Percentiles rank a stretch among this genome's conserved stretches.
Conservation (phyloP, 768 basidiomycete genomes). For the Cystoderma amianthinum region DNA sequence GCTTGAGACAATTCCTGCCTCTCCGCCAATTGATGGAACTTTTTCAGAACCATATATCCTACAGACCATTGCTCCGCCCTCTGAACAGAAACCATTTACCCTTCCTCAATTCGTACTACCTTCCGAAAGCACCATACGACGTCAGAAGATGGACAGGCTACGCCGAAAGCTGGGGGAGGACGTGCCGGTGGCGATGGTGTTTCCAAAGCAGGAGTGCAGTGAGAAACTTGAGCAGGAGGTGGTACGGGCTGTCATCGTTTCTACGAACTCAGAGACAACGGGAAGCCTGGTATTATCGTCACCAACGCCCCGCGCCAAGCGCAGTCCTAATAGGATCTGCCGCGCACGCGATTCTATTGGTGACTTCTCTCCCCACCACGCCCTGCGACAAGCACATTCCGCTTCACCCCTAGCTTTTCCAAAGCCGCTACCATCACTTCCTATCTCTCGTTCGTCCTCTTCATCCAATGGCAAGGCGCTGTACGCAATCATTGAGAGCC, state of each 20-base stretch:
- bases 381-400: background rate
- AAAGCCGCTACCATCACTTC: background rate
- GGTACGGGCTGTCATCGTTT: background rate
- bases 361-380: background rate
- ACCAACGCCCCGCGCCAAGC: background rate
- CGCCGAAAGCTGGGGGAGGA: constrained; percentile 56
- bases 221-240: background rate
- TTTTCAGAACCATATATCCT: constrained; percentile 1
- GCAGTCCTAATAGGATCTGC: background rate
- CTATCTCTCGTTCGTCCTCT: background rate
- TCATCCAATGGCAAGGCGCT: background rate
- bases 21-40: constrained; percentile 11
- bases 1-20: constrained; percentile 22
- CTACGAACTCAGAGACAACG: background rate
- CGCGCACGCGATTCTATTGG: background rate
- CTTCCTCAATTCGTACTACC: constrained; percentile 31
- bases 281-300: background rate
- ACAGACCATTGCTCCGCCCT: constrained; percentile 4
- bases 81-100: constrained; percentile 18
- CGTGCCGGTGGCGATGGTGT: constrained; percentile 56
- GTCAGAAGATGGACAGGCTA: constrained; percentile 58
- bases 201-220: constrained; percentile 27
- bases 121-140: constrained; percentile 31
- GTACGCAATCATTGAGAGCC: background rate
- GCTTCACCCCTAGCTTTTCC: too few relatives aligned